phyloP scores from a whole-genome alignment of 2,329 filamentous ascomycete genomes.

The Penicillium concentricum region DNA sequence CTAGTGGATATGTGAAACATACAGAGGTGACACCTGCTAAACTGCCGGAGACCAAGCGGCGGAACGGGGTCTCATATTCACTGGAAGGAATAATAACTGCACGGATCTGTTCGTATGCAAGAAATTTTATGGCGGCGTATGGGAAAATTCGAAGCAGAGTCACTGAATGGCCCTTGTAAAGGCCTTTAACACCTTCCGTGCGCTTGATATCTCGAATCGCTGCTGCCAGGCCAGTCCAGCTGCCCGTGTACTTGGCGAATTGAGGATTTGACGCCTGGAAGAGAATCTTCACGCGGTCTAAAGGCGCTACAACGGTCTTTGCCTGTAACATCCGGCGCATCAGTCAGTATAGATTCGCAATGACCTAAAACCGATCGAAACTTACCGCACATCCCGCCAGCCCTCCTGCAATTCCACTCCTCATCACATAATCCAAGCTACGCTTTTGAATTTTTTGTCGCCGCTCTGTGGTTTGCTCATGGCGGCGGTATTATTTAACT shows the following conservation, averaged over 20 bases:
- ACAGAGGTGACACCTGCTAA: constrained; percentile 77
- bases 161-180: constrained; percentile 92
- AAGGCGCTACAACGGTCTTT: constrained; percentile 91
- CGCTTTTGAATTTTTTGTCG: constrained; percentile 58
- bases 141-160: constrained; percentile 94
- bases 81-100: constrained; percentile 69
- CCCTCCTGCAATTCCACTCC: constrained; percentile 83
- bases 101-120: constrained; percentile 95
- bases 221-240: constrained; percentile 77
- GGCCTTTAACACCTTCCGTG: constrained; percentile 69
- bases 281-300: constrained; percentile 97
- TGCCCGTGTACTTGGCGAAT: constrained; percentile 88
- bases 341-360: constrained; percentile 5
- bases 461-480: constrained; percentile 13
- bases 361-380: not conserved
- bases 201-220: constrained; percentile 82
- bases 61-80: constrained; percentile 74
- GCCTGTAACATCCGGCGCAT: constrained; percentile 56
- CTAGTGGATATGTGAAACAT: constrained; percentile 93
- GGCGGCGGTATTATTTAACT: constrained; percentile 12
- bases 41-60: constrained; percentile 56
- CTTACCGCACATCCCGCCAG: constrained; percentile 87
- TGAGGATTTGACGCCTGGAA: constrained; percentile 95
- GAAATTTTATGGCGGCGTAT: constrained; percentile 96
- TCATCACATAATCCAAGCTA: constrained; percentile 78